A percentile compares a stretch with the other conserved stretches of the same genome.
Conservation (phyloP, 305 asterid genomes). For the Fraxinus floribunda region DNA sequence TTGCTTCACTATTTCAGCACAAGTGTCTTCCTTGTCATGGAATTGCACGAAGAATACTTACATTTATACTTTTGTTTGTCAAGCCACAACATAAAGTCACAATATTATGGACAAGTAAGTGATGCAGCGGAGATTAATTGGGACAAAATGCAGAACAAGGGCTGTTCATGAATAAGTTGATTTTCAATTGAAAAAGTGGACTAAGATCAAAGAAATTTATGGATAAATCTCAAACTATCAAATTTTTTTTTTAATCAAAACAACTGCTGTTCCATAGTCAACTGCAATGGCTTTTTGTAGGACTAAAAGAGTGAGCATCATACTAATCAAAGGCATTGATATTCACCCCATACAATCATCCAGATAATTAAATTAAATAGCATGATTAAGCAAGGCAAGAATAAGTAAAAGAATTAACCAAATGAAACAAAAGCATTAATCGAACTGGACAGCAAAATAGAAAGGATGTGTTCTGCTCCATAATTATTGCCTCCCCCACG, state of each 20-base stretch:
- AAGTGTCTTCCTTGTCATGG: constrained; percentile 7
- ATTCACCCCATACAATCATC: background rate
- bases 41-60: background rate
- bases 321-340: background rate
- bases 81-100: background rate
- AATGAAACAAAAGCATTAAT: background rate
- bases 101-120: background rate
- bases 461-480: background rate
- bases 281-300: background rate
- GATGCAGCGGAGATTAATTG: background rate
- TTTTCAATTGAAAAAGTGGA: background rate
- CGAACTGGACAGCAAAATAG: background rate
- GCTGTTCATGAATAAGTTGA: background rate
- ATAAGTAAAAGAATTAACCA: background rate
- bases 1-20: constrained; percentile 8
- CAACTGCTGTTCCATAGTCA: background rate
- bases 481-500: background rate
- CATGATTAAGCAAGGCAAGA: background rate
- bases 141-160: background rate
- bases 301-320: background rate
- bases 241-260: background rate
- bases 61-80: background rate
- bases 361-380: background rate
- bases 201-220: background rate
- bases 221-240: background rate